A percentile compares a stretch with the other conserved stretches of the same genome.
Evolutionary conservation across 306 rosid species (phyloP).

Genomic region (Cicer bijugum): DNA sequence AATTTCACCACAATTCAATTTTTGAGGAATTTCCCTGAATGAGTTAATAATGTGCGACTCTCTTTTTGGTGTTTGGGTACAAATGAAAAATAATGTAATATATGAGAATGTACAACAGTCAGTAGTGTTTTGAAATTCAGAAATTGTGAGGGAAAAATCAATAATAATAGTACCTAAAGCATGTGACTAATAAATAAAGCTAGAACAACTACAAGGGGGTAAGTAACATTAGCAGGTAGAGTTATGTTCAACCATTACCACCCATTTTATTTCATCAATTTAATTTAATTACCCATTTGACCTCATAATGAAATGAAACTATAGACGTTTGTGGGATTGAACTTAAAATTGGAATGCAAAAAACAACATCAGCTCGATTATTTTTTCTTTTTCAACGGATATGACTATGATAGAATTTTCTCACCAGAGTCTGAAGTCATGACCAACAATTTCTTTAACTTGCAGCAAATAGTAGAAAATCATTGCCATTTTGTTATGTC

Average conservation of each 20-base stretch:
- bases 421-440: not conserved
- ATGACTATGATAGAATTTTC: not conserved
- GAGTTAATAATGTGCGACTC: slow-evolving; percentile 19
- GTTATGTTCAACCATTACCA: not conserved
- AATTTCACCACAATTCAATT: slow-evolving; percentile 35
- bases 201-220: not conserved
- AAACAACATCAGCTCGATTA: not conserved
- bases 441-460: too few species aligned
- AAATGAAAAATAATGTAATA: slow-evolving; percentile 4
- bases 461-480: too few species aligned
- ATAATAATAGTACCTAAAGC: not conserved
- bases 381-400: not conserved
- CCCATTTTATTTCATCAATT: not conserved
- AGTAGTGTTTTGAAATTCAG: not conserved
- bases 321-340: not conserved
- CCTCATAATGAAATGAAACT: slow-evolving; percentile 4
- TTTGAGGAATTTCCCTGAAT: slow-evolving; percentile 19
- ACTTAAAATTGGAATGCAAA: not conserved
- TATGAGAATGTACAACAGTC: not conserved
- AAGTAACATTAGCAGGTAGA: not conserved
- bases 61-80: slow-evolving; percentile 8
- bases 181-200: not conserved
- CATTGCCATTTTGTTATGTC: too few species aligned
- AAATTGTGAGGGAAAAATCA: not conserved
- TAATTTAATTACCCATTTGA: not conserved